A percentile compares a stretch with the other conserved stretches of the same genome.
These are phyloP conservation scores for Coriolopsis trogii DNA, from an alignment of 1,284 basidiomycete species.

Conservation along the genomic window DNA sequence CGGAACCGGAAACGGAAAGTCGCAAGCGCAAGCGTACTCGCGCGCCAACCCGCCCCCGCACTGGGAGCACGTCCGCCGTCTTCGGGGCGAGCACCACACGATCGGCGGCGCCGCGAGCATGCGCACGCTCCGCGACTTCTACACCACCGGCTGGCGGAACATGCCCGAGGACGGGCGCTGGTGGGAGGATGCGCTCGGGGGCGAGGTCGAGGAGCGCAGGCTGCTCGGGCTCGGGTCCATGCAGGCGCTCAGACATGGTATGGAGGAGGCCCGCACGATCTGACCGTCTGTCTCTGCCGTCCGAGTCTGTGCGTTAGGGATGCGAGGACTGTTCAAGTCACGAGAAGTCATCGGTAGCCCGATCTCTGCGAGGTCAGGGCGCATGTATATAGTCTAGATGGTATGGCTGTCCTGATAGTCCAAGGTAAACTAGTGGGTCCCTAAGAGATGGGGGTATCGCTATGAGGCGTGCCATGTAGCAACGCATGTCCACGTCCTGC, in stretches of 20 bases:
- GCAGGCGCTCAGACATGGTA: constrained; percentile 43
- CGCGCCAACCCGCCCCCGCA: constrained; percentile 53
- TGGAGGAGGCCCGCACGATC: constrained; percentile 39
- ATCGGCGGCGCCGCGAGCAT: constrained; percentile 34
- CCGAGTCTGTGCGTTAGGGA: neutral
- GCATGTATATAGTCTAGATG: no score
- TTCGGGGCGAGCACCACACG: constrained; percentile 39
- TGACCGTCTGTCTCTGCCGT: no score
- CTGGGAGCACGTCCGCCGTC: constrained; percentile 46
- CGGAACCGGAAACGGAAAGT: no score
- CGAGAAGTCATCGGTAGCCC: neutral
- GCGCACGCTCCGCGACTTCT: constrained; percentile 45
- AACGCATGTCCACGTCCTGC: neutral
- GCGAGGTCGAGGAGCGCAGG: constrained; percentile 49
- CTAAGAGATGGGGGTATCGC: no score
- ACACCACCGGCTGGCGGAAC: constrained; percentile 58
- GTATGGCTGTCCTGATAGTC: no score
- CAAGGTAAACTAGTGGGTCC: no score
- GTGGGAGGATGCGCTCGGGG: constrained; percentile 65
- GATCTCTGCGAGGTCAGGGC: no score
- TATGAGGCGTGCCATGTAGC: no score
- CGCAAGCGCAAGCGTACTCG: constrained; percentile 44
- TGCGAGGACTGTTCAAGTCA: neutral
- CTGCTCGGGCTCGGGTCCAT: constrained; percentile 45
- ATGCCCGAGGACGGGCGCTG: constrained; percentile 57